Evolutionary conservation across 2,329 filamentous ascomycete genomes (phyloP).

Genomic region (Fusarium siculi): DNA sequence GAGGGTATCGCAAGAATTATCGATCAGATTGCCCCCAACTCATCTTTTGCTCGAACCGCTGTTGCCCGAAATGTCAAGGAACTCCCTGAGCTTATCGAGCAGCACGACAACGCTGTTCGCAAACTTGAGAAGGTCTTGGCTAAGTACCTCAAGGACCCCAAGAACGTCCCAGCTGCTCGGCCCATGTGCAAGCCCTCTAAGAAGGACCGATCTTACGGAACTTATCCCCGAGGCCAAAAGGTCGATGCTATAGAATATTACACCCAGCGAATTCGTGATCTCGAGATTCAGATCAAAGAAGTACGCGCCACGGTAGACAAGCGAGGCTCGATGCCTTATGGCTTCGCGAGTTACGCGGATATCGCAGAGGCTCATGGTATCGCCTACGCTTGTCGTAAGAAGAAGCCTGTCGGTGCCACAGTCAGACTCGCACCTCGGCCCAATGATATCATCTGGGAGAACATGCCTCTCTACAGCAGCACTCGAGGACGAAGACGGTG

Average conservation of each 20-base stretch:
- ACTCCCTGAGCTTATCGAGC: slow-evolving; percentile 83
- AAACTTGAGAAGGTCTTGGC: slow-evolving; percentile 85
- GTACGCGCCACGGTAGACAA: slow-evolving; percentile 85
- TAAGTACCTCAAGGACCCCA: slow-evolving; percentile 89
- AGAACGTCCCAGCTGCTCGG: slow-evolving; percentile 78
- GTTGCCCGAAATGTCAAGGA: slow-evolving; percentile 94
- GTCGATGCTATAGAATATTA: slow-evolving; percentile 96
- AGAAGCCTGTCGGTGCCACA: slow-evolving; percentile 81
- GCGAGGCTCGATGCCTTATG: slow-evolving; percentile 88
- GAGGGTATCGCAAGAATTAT: slow-evolving; percentile 89
- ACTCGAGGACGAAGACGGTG: slow-evolving; percentile 78
- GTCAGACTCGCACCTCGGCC: slow-evolving; percentile 85
- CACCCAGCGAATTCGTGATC: slow-evolving; percentile 81
- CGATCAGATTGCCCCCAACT: slow-evolving; percentile 81
- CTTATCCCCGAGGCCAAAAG: slow-evolving; percentile 75
- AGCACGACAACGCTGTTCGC: slow-evolving; percentile 84
- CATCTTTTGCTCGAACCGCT: slow-evolving; percentile 80
- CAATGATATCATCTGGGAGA: slow-evolving; percentile 96
- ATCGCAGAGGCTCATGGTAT: slow-evolving; percentile 90
- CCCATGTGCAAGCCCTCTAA: slow-evolving; percentile 85
- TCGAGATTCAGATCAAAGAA: slow-evolving; percentile 87
- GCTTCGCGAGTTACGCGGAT: slow-evolving; percentile 92
- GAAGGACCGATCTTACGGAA: slow-evolving; percentile 75
- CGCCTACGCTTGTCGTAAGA: slow-evolving; percentile 82
- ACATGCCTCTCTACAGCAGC: slow-evolving; percentile 77